Evolutionary conservation across 345 rosid genomes (phyloP).

Genomic region (Angophora floribunda): DNA sequence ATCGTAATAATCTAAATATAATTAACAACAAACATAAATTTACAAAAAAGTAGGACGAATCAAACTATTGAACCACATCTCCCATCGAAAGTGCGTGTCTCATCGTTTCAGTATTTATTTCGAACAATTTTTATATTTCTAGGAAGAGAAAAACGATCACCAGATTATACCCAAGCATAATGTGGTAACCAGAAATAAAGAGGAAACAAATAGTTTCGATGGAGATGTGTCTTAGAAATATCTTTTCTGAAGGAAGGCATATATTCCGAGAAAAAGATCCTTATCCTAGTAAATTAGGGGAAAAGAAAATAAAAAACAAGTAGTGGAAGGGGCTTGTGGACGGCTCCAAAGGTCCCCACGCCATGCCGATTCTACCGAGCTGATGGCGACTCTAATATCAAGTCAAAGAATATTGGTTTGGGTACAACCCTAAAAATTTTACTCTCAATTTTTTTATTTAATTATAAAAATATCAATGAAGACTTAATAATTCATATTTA

Average conservation of each 20-base stretch:
- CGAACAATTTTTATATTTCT: fast-evolving
- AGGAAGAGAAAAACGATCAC: not conserved
- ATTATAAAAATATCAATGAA: no score
- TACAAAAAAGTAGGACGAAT: no score
- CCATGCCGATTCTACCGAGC: fast-evolving
- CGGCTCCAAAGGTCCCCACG: not conserved
- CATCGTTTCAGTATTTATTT: not conserved
- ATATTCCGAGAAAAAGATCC: not conserved
- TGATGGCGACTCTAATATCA: no score
- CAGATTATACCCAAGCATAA: not conserved
- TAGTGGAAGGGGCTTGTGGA: not conserved
- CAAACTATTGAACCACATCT: no score
- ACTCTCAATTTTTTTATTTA: no score
- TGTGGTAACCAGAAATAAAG: fast-evolving
- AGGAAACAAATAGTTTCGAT: not conserved
- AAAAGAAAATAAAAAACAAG: no score
- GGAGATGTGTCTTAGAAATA: fast-evolving
- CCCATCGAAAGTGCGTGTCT: no score
- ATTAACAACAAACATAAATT: no score
- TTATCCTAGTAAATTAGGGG: not conserved
- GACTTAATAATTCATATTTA: no score
- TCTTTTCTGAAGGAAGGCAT: not conserved
- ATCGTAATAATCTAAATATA: no score
- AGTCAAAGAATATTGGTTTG: no score
- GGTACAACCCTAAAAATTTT: no score